Percentiles rank a stretch among this genome's conserved stretches.
Conservation (phyloP, 2,329 filamentous ascomycete genomes). For the Hymenotorrendiella dingleyae region DNA sequence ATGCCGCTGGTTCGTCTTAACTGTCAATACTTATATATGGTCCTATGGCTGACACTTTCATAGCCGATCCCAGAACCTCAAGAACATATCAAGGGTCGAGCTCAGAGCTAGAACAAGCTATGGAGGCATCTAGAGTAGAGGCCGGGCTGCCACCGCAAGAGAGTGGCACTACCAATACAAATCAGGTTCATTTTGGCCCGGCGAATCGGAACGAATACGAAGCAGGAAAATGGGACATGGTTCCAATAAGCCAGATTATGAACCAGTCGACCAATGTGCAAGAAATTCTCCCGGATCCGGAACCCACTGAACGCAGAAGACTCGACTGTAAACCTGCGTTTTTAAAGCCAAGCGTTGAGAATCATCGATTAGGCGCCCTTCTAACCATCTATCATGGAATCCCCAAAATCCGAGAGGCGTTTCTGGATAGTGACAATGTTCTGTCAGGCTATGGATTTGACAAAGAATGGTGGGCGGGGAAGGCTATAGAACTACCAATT, state of each 20-base stretch:
- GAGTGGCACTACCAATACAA: slow-evolving; percentile 38
- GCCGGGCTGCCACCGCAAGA: slow-evolving; percentile 46
- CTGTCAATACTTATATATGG: slow-evolving; percentile 11
- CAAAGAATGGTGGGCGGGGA: slow-evolving; percentile 57
- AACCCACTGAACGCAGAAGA: slow-evolving; percentile 39
- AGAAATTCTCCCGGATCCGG: slow-evolving; percentile 29
- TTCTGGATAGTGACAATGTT: slow-evolving; percentile 40
- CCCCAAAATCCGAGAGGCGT: slow-evolving; percentile 49
- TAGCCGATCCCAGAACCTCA: slow-evolving; percentile 33
- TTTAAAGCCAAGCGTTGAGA: slow-evolving; percentile 37
- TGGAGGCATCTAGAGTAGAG: slow-evolving; percentile 49
- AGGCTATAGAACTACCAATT: slow-evolving; percentile 35
- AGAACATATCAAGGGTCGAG: slow-evolving; percentile 34
- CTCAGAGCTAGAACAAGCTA: slow-evolving; percentile 48
- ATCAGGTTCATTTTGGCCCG: slow-evolving; percentile 50
- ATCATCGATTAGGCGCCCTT: slow-evolving; percentile 42
- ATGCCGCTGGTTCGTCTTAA: slow-evolving; percentile 39
- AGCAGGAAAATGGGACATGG: slow-evolving; percentile 52
- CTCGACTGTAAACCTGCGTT: slow-evolving; percentile 43
- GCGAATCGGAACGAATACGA: slow-evolving; percentile 53
- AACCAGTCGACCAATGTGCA: slow-evolving; percentile 24
- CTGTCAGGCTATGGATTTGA: slow-evolving; percentile 48
- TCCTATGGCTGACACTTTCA: not conserved
- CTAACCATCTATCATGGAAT: slow-evolving; percentile 56
- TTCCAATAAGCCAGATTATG: slow-evolving; percentile 37